Percentiles rank a stretch among this genome's conserved stretches.
phyloP scores from a whole-genome alignment of 225 moss, liverwort and hornwort genomes.

The Pleurozium schreberi region DNA sequence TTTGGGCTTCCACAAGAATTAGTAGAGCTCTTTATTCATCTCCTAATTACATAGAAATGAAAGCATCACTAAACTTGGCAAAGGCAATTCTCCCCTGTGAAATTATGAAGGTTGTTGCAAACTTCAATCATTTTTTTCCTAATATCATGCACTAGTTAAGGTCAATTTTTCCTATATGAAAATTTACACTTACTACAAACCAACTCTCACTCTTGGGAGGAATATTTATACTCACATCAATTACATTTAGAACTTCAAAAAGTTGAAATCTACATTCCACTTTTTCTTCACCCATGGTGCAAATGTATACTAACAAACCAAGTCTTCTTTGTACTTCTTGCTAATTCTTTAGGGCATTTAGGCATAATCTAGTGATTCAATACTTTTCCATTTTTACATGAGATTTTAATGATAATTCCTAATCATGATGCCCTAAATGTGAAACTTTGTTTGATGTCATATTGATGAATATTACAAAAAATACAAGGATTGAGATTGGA shows the following conservation, averaged over 20 bases:
- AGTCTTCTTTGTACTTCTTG: neutral
- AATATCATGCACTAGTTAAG: neutral
- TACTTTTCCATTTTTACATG: neutral
- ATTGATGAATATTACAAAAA: too few species aligned
- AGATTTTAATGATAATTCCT: neutral
- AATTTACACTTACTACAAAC: neutral
- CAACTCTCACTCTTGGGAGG: neutral
- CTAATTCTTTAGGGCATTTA: neutral
- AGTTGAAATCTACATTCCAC: neutral
- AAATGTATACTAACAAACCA: neutral
- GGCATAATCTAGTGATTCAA: neutral
- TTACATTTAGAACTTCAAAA: neutral
- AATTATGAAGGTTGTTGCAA: too few species aligned
- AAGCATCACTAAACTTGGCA: accelerated
- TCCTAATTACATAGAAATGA: neutral
- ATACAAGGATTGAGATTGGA: neutral
- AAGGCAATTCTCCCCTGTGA: neutral
- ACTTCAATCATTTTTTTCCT: neutral
- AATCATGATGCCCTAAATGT: neutral
- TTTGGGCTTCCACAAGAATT: neutral
- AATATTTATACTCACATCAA: neutral
- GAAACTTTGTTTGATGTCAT: neutral
- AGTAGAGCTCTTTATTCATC: neutral
- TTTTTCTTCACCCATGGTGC: neutral
- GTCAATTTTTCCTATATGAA: accelerated